Evolutionary conservation across 108 stramenopile species (phyloP).

Genomic region (Cyclotella cryptica): DNA sequence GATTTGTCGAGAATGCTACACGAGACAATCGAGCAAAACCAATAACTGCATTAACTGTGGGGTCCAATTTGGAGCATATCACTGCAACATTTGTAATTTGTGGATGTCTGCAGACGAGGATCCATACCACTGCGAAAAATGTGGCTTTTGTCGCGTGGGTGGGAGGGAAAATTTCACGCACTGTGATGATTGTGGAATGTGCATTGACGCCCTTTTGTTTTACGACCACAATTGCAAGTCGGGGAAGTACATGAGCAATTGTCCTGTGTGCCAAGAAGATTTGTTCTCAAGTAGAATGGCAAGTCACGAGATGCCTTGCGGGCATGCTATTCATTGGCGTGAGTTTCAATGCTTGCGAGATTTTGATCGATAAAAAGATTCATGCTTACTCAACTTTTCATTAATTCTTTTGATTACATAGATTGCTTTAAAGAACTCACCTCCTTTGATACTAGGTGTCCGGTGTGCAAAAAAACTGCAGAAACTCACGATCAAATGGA

Average conservation of each 20-base stretch:
- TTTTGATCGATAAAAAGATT: neutral
- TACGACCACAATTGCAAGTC: slow-evolving; percentile 85
- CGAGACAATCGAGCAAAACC: slow-evolving; percentile 81
- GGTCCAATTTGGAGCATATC: slow-evolving; percentile 79
- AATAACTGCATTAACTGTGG: slow-evolving; percentile 85
- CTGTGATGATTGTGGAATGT: slow-evolving; percentile 91
- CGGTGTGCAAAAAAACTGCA: slow-evolving; percentile 91
- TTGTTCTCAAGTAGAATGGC: slow-evolving; percentile 81
- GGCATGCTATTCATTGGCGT: slow-evolving; percentile 59
- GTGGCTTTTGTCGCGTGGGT: slow-evolving; percentile 91
- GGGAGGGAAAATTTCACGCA: slow-evolving; percentile 86
- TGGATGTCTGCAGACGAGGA: slow-evolving; percentile 89
- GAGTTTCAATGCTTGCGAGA: neutral
- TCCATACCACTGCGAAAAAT: slow-evolving; percentile 86
- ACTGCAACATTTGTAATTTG: slow-evolving; percentile 85
- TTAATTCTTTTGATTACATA: slow-evolving; percentile 64
- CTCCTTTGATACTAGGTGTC: slow-evolving; percentile 80
- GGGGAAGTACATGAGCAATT: slow-evolving; percentile 92
- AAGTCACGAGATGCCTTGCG: slow-evolving; percentile 61
- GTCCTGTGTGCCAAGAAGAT: slow-evolving; percentile 90
- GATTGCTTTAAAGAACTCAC: slow-evolving; percentile 83
- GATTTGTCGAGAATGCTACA: slow-evolving; percentile 86
- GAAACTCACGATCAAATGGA: slow-evolving; percentile 89
- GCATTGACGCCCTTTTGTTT: slow-evolving; percentile 83
- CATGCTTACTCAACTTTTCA: slow-evolving; percentile 19